phyloP scores from a whole-genome alignment of 2,329 filamentous ascomycete genomes.

The Diaporthe caulivora region DNA sequence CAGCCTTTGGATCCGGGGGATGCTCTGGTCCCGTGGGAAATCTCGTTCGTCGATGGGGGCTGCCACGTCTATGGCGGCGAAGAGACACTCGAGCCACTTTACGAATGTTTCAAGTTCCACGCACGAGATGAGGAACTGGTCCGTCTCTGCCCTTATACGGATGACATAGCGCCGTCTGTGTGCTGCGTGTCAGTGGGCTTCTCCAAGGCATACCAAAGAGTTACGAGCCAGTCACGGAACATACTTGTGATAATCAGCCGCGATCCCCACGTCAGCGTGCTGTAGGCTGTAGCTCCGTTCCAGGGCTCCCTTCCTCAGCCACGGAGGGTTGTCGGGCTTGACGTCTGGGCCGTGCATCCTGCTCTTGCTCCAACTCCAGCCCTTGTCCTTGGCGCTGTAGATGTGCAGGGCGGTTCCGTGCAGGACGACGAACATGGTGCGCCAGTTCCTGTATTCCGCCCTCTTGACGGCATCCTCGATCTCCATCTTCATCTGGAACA shows the following conservation, averaged over 20 bases:
- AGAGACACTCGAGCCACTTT: slow-evolving; percentile 76
- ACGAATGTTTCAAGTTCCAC: slow-evolving; percentile 74
- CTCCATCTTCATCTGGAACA: slow-evolving; percentile 75
- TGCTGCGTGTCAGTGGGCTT: slow-evolving; percentile 31
- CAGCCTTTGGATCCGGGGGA: slow-evolving; percentile 68
- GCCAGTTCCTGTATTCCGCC: slow-evolving; percentile 74
- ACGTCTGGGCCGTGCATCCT: slow-evolving; percentile 62
- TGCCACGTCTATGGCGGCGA: slow-evolving; percentile 80
- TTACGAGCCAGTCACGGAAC: slow-evolving; percentile 45
- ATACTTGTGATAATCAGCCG: slow-evolving; percentile 78
- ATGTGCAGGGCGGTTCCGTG: slow-evolving; percentile 77
- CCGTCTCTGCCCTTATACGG: slow-evolving; percentile 78
- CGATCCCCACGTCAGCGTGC: slow-evolving; percentile 81
- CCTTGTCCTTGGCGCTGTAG: slow-evolving; percentile 70
- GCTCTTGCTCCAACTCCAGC: slow-evolving; percentile 61
- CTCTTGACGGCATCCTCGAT: slow-evolving; percentile 74
- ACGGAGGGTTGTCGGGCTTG: slow-evolving; percentile 64
- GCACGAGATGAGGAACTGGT: slow-evolving; percentile 80
- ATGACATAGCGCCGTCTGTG: slow-evolving; percentile 73
- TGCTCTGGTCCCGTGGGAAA: slow-evolving; percentile 71
- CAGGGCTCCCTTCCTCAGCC: slow-evolving; percentile 65
- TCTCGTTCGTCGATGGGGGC: slow-evolving; percentile 78
- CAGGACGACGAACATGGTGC: slow-evolving; percentile 71
- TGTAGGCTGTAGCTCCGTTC: slow-evolving; percentile 78
- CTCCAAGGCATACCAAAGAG: neutral